A percentile compares a stretch with the other conserved stretches of the same genome.
Evolutionary conservation across 2,329 filamentous ascomycete species (phyloP).

Genomic region (Xylaria sp.): DNA sequence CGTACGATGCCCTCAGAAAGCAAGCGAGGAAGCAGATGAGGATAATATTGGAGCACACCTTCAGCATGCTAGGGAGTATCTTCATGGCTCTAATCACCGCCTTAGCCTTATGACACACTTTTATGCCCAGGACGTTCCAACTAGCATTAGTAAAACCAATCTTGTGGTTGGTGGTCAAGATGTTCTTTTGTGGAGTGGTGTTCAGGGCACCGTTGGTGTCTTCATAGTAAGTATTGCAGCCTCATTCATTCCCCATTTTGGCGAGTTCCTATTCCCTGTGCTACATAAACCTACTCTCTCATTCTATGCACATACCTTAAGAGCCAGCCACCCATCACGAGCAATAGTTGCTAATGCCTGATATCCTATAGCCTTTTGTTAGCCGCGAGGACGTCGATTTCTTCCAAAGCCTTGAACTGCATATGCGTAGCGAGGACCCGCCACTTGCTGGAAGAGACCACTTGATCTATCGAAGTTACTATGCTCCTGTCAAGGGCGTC

Average conservation of each 20-base stretch:
- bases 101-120: conserved; percentile 88
- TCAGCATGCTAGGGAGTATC: conserved; percentile 88
- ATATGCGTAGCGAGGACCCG: conserved; percentile 86
- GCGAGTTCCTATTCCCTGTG: neutral
- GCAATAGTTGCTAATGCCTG: neutral
- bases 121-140: conserved; percentile 92
- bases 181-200: conserved; percentile 89
- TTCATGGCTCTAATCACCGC: conserved; percentile 88
- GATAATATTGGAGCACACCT: conserved; percentile 90
- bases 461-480: conserved; percentile 94
- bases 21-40: conserved; percentile 90
- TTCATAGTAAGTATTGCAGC: conserved; percentile 64
- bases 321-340: neutral
- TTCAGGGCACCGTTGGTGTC: conserved; percentile 94
- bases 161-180: conserved; percentile 93
- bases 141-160: conserved; percentile 87
- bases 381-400: conserved; percentile 96
- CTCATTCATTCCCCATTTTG: neutral
- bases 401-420: conserved; percentile 92
- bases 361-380: conserved; percentile 72
- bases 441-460: conserved; percentile 94
- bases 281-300: neutral
- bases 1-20: conserved; percentile 85
- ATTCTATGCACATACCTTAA: neutral
- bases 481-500: conserved; percentile 93